Base-by-base conservation (phyloP, 2,329 filamentous ascomycete genomes). In the Dothistroma pini region DNA sequence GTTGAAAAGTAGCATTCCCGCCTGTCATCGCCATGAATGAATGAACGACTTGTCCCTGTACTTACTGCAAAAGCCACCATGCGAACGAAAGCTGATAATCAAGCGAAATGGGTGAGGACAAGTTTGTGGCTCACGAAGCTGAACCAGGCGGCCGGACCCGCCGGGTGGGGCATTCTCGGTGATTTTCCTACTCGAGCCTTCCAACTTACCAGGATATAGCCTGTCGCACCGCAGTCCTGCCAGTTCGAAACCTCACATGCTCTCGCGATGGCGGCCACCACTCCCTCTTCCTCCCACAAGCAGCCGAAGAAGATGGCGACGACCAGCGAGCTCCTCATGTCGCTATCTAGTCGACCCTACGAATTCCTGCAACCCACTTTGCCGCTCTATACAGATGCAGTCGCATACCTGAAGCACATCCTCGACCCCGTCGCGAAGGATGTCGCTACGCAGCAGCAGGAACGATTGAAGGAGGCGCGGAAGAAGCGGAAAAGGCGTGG, bases 361-460 rank as follows among this genome's bases (percentile, higher is more conserved):
- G 75, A 77, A 29, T 96, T 96, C 72, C 80, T 97, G n/a, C 87
- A 89, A 65, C 92, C 93, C 4, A 80, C 85, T 2, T 70, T 83
- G 8, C 77, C 84, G 22, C 80, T 96, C 34, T 85, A 91, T 51
- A 82, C 84, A 34, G 86, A 88, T 2, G 87, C 90, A 19, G 79
- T 95, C 22, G 83, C 86, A 60, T 84, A 91, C 56, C 87, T 90
- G n/a, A 96, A 96, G 77, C 80, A 85, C 47, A 90, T 88, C 4
- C 80, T 97, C 8, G 91, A 96, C 71, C 84, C 85, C 4, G 86
- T 96, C 65, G 92, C 93, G 1, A 81, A 83, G 1, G 86, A 86
- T 58, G 81, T 96, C 34, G 87, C 87, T 68, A 85, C 91, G 64
- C 83, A 88, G 68, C 92, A 96, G 74, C 81, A 85, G 62, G 79